These are phyloP conservation scores for Solanum rostratum DNA, from an alignment of 257 asterid genomes.

Conservation along the genomic window DNA sequence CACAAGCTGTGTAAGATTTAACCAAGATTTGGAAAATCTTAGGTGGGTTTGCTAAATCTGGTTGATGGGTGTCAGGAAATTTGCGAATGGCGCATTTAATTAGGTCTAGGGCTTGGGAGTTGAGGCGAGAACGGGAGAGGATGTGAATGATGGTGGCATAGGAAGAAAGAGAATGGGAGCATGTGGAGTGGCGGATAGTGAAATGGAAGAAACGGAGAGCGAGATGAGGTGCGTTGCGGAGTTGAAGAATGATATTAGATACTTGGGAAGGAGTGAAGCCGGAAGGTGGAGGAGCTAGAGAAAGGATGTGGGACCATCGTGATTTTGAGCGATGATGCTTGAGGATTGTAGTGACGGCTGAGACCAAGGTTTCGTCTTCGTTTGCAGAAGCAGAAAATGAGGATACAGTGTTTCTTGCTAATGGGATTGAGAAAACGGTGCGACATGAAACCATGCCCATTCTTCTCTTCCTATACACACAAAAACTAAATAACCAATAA, in stretches of 20 bases:
- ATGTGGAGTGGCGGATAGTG: slow-evolving; percentile 51
- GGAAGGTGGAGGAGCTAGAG: slow-evolving; percentile 31
- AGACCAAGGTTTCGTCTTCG: slow-evolving; percentile 28
- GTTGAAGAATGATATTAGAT: slow-evolving; percentile 43
- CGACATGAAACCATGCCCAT: slow-evolving; percentile 7
- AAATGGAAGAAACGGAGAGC: slow-evolving; percentile 56
- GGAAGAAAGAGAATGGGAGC: slow-evolving; percentile 57
- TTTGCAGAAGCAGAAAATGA: slow-evolving; percentile 20
- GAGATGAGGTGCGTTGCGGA: slow-evolving; percentile 66
- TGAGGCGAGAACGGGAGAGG: slow-evolving; percentile 62
- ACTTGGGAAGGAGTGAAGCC: slow-evolving; percentile 55
- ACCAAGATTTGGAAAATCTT: slow-evolving; percentile 48
- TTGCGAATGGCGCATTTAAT: slow-evolving; percentile 50
- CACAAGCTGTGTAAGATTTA: slow-evolving; percentile 54
- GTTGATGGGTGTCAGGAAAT: slow-evolving; percentile 25
- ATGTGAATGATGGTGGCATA: slow-evolving; percentile 64
- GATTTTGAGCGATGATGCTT: slow-evolving; percentile 87
- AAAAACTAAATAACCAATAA: too few relatives aligned
- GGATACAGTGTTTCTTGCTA: neutral
- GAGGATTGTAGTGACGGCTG: slow-evolving; percentile 65
- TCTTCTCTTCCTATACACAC: too few relatives aligned
- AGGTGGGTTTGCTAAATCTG: slow-evolving; percentile 7
- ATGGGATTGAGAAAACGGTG: neutral
- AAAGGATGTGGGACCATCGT: slow-evolving; percentile 79
- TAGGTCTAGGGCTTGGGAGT: slow-evolving; percentile 31